phyloP scores from a whole-genome alignment of 2,329 filamentous ascomycete genomes.

The Pleoardoris graminearum region DNA sequence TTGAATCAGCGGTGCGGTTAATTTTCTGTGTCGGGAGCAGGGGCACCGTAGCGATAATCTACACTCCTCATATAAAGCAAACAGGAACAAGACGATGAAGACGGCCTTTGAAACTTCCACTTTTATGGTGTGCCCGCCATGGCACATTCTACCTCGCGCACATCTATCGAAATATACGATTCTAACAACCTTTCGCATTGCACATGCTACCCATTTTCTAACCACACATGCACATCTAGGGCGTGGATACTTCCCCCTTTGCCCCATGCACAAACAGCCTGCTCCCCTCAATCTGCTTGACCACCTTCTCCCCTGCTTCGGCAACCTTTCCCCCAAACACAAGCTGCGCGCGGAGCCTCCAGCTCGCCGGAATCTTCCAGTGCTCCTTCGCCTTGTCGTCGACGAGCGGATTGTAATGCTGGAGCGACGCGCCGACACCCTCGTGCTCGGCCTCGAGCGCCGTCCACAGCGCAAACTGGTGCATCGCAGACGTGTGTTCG shows the following conservation, averaged over 20 bases:
- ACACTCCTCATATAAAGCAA: no score
- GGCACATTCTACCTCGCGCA: no score
- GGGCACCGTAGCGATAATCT: no score
- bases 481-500: conserved; percentile 77
- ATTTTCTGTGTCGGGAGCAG: no score
- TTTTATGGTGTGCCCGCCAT: no score
- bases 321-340: conserved; percentile 71
- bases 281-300: conserved; percentile 66
- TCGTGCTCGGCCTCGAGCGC: conserved; percentile 81
- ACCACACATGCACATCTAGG: no score
- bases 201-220: no score
- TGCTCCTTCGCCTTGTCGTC: conserved; percentile 69
- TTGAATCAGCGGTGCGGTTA: no score
- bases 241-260: conserved; percentile 22
- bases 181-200: no score
- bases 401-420: conserved; percentile 90
- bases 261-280: conserved; percentile 54
- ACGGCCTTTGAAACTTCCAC: no score
- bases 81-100: no score
- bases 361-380: conserved; percentile 72
- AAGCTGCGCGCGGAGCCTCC: conserved; percentile 80
- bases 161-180: no score
- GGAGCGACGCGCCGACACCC: conserved; percentile 83
- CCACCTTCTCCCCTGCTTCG: conserved; percentile 65
- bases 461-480: conserved; percentile 81